phyloP scores from a whole-genome alignment of 805 yeast species.

The Debaryomyces castellii region DNA sequence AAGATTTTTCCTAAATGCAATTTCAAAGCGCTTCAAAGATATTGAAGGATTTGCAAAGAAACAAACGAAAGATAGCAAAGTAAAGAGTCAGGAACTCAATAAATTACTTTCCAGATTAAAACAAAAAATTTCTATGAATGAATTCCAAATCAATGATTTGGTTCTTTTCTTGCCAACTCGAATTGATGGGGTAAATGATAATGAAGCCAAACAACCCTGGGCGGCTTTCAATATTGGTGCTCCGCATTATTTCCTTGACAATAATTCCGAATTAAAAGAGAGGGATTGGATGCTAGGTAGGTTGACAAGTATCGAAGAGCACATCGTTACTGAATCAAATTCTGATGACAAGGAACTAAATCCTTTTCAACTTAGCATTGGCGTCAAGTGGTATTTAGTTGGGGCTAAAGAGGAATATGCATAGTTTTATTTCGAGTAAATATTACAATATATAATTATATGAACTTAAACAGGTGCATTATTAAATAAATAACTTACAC shows the following conservation, averaged over 20 bases:
- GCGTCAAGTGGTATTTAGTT: conserved; percentile 63
- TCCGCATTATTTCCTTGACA: conserved; percentile 71
- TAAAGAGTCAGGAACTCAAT: conserved; percentile 47
- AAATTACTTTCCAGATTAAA: conserved; percentile 31
- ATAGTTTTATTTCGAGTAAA: not conserved
- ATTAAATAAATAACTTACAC: conserved; percentile 75
- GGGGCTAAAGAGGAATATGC: conserved; percentile 47
- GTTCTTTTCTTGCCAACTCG: conserved; percentile 84
- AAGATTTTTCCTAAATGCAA: conserved; percentile 38
- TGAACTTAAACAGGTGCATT: conserved; percentile 48
- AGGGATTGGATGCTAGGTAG: conserved; percentile 86
- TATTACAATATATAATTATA: not conserved
- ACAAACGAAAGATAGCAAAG: conserved; percentile 69
- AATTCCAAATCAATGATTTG: conserved; percentile 71
- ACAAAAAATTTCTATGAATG: conserved; percentile 63
- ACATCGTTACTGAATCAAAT: conserved; percentile 47
- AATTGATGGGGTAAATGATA: conserved; percentile 32
- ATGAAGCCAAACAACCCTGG: conserved; percentile 61
- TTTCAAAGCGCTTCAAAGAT: conserved; percentile 78
- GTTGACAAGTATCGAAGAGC: conserved; percentile 56
- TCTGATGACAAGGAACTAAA: conserved; percentile 39
- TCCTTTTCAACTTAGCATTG: conserved; percentile 65
- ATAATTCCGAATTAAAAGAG: conserved; percentile 19
- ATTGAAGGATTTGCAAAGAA: conserved; percentile 88
- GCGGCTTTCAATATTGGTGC: conserved; percentile 91